A percentile compares a stretch with the other conserved stretches of the same genome.
phyloP scores from a whole-genome alignment of 768 basidiomycete species.

The Tulasnella sp. region DNA sequence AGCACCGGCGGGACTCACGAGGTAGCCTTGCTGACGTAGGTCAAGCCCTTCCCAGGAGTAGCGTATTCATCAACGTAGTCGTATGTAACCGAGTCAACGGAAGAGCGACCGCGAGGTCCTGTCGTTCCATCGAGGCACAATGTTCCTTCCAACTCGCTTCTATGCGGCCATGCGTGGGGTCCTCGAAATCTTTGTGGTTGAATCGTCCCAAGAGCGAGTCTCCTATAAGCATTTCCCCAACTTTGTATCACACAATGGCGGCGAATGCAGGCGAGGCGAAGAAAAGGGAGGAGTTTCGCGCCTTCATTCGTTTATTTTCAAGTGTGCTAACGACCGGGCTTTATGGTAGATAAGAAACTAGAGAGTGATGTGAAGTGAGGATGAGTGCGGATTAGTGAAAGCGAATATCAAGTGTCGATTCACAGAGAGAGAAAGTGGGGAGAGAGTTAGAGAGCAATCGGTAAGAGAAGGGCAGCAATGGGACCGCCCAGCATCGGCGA shows the following conservation, averaged over 20 bases:
- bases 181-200: not conserved
- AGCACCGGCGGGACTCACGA: not conserved
- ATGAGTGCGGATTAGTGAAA: no score
- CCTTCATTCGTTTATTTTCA: not conserved
- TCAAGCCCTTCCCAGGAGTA: constrained; percentile 59
- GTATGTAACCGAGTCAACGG: constrained; percentile 38
- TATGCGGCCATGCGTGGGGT: constrained; percentile 22
- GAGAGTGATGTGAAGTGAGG: no score
- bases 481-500: no score
- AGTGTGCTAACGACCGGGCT: no score
- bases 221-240: constrained; percentile 9
- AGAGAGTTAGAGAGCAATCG: no score
- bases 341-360: no score
- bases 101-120: not conserved
- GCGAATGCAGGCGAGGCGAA: not conserved
- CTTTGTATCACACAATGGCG: not conserved
- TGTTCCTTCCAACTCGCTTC: not conserved
- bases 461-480: no score
- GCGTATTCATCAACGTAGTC: constrained; percentile 54
- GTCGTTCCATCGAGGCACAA: not conserved
- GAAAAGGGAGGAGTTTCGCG: not conserved
- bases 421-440: no score
- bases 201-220: constrained; percentile 10
- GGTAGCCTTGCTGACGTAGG: constrained; percentile 53
- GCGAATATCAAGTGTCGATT: no score